phyloP scores from a whole-genome alignment of 1,284 basidiomycete genomes.

The Boletus hoseneyae region DNA sequence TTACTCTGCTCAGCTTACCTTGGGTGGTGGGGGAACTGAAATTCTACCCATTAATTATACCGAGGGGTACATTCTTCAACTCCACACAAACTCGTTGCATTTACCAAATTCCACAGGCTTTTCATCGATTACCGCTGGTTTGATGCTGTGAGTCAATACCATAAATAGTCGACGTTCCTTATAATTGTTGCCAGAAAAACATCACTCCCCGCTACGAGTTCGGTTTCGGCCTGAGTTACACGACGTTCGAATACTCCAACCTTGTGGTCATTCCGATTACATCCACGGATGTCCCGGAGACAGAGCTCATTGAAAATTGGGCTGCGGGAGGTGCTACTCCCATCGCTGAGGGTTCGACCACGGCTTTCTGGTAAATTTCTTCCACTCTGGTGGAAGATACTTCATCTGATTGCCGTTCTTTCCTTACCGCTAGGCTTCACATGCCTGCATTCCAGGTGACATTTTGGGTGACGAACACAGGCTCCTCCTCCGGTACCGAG shows the following conservation, averaged over 20 bases:
- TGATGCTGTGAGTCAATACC: constrained; percentile 29
- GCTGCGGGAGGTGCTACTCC: constrained; percentile 45
- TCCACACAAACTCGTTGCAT: background rate
- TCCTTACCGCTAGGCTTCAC: constrained; percentile 49
- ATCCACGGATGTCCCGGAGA: constrained; percentile 32
- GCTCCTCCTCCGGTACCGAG: constrained; percentile 51
- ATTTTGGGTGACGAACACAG: constrained; percentile 60
- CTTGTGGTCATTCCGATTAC: constrained; percentile 45
- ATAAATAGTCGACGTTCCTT: background rate
- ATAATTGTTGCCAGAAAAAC: constrained; percentile 26
- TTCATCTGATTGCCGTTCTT: background rate
- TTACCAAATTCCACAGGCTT: constrained; percentile 32
- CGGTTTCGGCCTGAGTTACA: constrained; percentile 72
- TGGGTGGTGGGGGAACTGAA: constrained; percentile 20
- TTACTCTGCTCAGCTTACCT: constrained; percentile 34
- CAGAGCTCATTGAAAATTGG: constrained; percentile 49
- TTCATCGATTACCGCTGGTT: constrained; percentile 62
- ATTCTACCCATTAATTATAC: constrained; percentile 37
- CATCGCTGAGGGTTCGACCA: constrained; percentile 29
- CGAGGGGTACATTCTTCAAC: constrained; percentile 35
- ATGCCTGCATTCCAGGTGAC: constrained; percentile 55
- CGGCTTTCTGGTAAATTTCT: constrained; percentile 31
- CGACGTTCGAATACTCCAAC: constrained; percentile 66
- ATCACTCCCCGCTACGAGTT: constrained; percentile 62
- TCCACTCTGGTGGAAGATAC: background rate